A percentile compares a stretch with the other conserved stretches of the same genome.
phyloP scores from a whole-genome alignment of 169 alveolate species.

The Cytauxzoon felis region DNA sequence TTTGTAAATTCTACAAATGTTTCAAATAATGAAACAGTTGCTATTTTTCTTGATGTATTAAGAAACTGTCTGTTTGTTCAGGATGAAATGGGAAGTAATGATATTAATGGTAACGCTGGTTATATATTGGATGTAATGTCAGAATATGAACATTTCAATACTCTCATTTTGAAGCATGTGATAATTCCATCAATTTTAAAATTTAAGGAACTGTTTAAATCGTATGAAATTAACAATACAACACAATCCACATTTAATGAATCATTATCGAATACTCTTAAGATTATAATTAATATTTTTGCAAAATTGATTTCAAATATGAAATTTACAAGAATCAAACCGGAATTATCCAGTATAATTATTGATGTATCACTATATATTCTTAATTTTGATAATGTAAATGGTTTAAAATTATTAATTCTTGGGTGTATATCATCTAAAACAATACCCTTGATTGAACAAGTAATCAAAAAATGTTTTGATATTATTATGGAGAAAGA shows the following conservation, averaged over 20 bases:
- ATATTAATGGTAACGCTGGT: conserved; percentile 31
- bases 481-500: too few species aligned
- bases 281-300: too few species aligned
- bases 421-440: conserved; percentile 17
- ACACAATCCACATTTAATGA: too few species aligned
- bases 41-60: neutral
- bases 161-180: conserved; percentile 15
- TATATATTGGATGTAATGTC: conserved; percentile 40
- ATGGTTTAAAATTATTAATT: conserved; percentile 22
- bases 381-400: neutral
- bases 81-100: too few species aligned
- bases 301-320: conserved; percentile 12
- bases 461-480: too few species aligned
- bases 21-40: neutral
- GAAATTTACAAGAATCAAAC: neutral
- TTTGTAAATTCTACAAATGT: conserved; percentile 16
- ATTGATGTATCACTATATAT: conserved; percentile 5
- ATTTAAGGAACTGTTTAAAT: too few species aligned
- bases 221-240: too few species aligned
- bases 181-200: conserved; percentile 25
- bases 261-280: too few species aligned
- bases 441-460: too few species aligned
- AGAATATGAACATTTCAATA: conserved; percentile 6
- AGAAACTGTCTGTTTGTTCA: conserved; percentile 1
- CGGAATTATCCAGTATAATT: neutral